phyloP scores from a whole-genome alignment of 1,284 basidiomycete species.

The Leccinum griseonigrum region DNA sequence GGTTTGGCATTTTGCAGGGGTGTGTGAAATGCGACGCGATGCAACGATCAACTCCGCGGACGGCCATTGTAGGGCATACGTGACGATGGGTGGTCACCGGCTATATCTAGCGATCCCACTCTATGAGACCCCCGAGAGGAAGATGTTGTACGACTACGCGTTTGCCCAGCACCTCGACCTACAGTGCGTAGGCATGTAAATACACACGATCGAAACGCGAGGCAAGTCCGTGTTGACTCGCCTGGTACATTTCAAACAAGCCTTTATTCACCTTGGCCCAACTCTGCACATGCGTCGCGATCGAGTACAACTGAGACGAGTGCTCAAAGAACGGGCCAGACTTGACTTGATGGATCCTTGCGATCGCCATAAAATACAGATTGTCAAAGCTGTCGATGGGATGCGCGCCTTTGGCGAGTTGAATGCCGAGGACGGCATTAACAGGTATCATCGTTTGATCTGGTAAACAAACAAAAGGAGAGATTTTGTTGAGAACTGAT shows the following conservation, averaged over 20 bases:
- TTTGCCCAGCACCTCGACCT: constrained; percentile 93
- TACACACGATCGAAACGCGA: background rate
- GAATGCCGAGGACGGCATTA: constrained; percentile 52
- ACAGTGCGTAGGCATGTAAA: constrained; percentile 4
- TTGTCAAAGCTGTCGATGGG: constrained; percentile 41
- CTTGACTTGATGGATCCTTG: constrained; percentile 80
- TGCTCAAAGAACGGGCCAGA: constrained; percentile 88
- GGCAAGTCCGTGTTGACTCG: constrained; percentile 25
- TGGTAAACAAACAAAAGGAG: constrained; percentile 28
- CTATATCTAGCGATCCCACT: constrained; percentile 49
- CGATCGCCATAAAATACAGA: constrained; percentile 80
- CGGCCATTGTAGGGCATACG: background rate
- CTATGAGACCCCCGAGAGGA: constrained; percentile 77
- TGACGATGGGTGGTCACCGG: background rate
- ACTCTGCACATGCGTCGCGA: constrained; percentile 79
- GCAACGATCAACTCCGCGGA: constrained; percentile 22
- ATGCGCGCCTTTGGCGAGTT: constrained; percentile 41
- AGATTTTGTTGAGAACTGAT: constrained; percentile 12
- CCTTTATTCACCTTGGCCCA: constrained; percentile 92
- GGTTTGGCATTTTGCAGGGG: background rate
- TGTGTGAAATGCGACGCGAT: constrained; percentile 22
- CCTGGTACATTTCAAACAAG: constrained; percentile 94
- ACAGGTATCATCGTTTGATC: constrained; percentile 60
- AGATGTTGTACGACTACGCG: constrained; percentile 97
- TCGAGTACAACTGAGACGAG: constrained; percentile 86